These are phyloP conservation scores for Asterochloris sp. DNA, from an alignment of 139 green algal species.

Conservation along the genomic window DNA sequence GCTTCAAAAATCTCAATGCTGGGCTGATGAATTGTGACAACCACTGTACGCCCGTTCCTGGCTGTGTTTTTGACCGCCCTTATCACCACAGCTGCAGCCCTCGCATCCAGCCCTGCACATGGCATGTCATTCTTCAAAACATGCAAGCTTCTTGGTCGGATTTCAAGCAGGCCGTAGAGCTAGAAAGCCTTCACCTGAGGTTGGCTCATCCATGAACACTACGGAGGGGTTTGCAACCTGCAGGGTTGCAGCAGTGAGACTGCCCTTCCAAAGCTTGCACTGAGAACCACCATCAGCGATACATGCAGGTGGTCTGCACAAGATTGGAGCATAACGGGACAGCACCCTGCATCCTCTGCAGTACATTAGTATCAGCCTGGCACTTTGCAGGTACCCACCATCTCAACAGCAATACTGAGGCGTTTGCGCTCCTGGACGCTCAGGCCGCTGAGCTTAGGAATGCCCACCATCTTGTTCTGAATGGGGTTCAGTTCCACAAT, in stretches of 20 bases:
- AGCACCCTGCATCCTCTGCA: too few relatives aligned
- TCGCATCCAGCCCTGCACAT: slow-evolving; percentile 59
- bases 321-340: slow-evolving; percentile 19
- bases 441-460: slow-evolving; percentile 47
- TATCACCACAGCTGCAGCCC: slow-evolving; percentile 73
- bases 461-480: slow-evolving; percentile 38
- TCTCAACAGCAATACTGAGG: slow-evolving; percentile 89
- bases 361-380: too few relatives aligned
- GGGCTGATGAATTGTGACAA: slow-evolving; percentile 93
- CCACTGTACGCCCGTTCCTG: slow-evolving; percentile 64
- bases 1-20: slow-evolving; percentile 62
- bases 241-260: neutral
- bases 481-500: slow-evolving; percentile 69
- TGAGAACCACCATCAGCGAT: neutral
- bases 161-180: neutral
- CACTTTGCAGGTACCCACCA: slow-evolving; percentile 47
- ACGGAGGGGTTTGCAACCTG: slow-evolving; percentile 61
- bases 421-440: slow-evolving; percentile 87
- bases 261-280: neutral
- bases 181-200: slow-evolving; percentile 18
- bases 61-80: slow-evolving; percentile 59
- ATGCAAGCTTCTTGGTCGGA: neutral
- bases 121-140: neutral
- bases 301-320: neutral
- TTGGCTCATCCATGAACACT: slow-evolving; percentile 68